Conservation (phyloP, 148 eudicot genomes). For the Vaccinium macrocarpon region DNA sequence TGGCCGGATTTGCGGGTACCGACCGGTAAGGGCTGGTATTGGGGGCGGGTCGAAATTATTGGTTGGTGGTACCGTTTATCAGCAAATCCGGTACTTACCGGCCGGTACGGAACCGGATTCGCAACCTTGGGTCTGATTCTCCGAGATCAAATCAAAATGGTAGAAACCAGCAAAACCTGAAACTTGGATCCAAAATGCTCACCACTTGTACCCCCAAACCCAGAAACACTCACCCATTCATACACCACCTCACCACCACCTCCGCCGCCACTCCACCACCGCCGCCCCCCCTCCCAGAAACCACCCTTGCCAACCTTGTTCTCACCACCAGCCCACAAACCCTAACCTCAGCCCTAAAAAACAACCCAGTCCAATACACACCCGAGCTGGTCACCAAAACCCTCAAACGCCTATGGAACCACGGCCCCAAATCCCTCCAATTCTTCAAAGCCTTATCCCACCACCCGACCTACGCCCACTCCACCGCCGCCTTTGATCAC, state of each 20-base stretch:
- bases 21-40: too few relatives aligned
- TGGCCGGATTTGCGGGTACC: too few relatives aligned
- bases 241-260: conserved; percentile 14
- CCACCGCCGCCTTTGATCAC: conserved; percentile 57
- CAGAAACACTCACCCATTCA: background rate
- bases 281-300: conserved; percentile 14
- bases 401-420: conserved; percentile 82
- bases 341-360: conserved; percentile 40
- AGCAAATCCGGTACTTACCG: too few relatives aligned
- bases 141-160: background rate
- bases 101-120: too few relatives aligned
- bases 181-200: background rate
- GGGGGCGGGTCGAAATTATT: too few relatives aligned
- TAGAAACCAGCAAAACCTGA: background rate
- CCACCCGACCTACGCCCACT: conserved; percentile 55
- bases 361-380: conserved; percentile 34
- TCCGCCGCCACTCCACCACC: conserved; percentile 11
- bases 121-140: too few relatives aligned
- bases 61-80: too few relatives aligned
- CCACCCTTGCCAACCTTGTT: conserved; percentile 40
- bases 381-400: conserved; percentile 47
- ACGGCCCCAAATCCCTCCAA: conserved; percentile 87
- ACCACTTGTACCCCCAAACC: background rate
- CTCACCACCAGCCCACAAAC: conserved; percentile 40
- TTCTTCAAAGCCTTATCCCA: conserved; percentile 62